Conservation (phyloP, 2,329 filamentous ascomycete species). For the Microcyclosporella mali region DNA sequence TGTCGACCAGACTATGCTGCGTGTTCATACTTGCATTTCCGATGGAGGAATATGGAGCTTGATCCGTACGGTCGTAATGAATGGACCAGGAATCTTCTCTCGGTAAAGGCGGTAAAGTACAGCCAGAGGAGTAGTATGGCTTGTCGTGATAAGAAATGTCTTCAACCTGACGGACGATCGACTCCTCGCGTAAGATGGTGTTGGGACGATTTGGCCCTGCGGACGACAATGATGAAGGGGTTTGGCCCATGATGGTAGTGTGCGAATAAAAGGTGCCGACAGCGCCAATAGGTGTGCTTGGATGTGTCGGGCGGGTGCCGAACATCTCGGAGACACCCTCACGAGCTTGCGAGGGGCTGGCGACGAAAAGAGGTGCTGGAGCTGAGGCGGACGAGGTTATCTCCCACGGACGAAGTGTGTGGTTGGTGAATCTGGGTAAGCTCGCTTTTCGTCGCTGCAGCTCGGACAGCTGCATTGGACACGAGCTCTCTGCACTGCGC, state of each 20-base stretch:
- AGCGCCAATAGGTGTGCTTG: constrained; percentile 10
- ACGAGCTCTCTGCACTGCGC: constrained; percentile 18
- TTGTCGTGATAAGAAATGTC: constrained; percentile 11
- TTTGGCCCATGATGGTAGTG: constrained; percentile 26
- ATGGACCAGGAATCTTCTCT: constrained; percentile 25
- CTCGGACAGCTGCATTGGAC: constrained; percentile 32
- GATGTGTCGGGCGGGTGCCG: constrained; percentile 17
- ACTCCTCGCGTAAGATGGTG: constrained; percentile 25
- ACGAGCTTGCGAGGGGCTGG: constrained; percentile 23
- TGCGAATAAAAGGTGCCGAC: constrained; percentile 18
- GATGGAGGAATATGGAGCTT: constrained; percentile 21
- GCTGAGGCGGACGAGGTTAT: constrained; percentile 17
- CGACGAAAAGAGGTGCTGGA: neutral
- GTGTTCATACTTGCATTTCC: constrained; percentile 28
- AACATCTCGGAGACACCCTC: constrained; percentile 20
- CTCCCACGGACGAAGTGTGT: constrained; percentile 30
- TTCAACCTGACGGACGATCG: constrained; percentile 23
- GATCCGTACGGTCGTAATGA: constrained; percentile 25
- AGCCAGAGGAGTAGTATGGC: constrained; percentile 4
- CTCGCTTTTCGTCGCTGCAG: constrained; percentile 23
- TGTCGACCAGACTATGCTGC: constrained; percentile 24
- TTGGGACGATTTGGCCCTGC: constrained; percentile 1
- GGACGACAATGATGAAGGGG: constrained; percentile 21
- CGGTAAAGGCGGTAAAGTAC: constrained; percentile 8
- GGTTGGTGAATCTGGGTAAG: constrained; percentile 28